Base-by-base conservation (phyloP, 23 red algal genomes). In the Pyropia yezoensis region DNA sequence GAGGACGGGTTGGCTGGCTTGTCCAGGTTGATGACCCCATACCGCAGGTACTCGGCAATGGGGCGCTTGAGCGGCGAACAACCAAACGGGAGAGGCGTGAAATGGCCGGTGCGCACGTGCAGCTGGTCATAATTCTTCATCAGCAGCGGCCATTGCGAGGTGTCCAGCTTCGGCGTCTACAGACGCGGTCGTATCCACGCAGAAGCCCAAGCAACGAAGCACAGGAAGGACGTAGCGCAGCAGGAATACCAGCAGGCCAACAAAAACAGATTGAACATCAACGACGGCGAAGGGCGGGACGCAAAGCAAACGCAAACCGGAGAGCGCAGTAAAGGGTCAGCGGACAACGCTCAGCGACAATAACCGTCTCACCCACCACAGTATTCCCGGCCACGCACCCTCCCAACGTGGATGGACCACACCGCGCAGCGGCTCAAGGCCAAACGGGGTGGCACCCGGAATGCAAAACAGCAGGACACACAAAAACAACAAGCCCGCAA, bases 21-120 rank as follows among this genome's bases (percentile, higher is more conserved):
- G 73, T 97, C 93, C 17, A 97, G 73, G 68, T 90, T 90, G 70
- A 97, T 97, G 25, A 97, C 78, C 53, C 93, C 93, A 32, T 85
- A 90, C 14, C 93, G 74, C 1, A 97, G 34, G 57, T 90, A 90
- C 68, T 97, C 85, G 1, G 55, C 39, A n/a, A 97, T 65, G 18
- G 93, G 85, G 13, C 93, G 62, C 54, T 82, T 90, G 57, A 90
- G 79, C 19, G 93, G 93, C 57, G 78, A 83, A 52, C 61, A 50
- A 33, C 93, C 93, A 19, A 65, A 62, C n/a, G 93, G 85, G 11
- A 97, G 65, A 1, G 93, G 93, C 17, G 93, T 97, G 66, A 88
- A 97, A 70, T 97, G 93, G 32, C 80, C 74, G 19, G 85, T 83
- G n/a, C 93, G 85, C 14, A 97, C 81, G 61, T 90, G 83, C 25